phyloP scores from a whole-genome alignment of 139 green algal species.

The Mychonastes homosphaera region DNA sequence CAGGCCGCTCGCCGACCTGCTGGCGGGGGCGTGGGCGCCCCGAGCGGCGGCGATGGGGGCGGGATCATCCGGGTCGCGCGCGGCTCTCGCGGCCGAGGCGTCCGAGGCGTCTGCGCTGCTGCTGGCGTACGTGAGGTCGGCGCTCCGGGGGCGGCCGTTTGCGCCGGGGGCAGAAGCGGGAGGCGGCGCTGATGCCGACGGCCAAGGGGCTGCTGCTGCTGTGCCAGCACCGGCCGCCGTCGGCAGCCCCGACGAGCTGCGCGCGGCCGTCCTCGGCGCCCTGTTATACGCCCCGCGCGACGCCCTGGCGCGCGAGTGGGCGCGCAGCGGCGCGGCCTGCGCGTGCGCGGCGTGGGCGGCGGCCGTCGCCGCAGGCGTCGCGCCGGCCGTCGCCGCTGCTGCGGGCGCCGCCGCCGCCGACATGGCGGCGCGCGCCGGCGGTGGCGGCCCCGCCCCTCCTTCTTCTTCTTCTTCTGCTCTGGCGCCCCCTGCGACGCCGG shows the following conservation, averaged over 20 bases:
- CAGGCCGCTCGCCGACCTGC: slow-evolving; percentile 60
- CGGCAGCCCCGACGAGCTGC: too few relatives aligned
- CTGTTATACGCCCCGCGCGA: background rate
- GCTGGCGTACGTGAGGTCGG: slow-evolving; percentile 50
- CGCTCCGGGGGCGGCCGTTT: background rate
- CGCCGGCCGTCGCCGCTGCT: slow-evolving; percentile 20
- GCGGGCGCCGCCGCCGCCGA: background rate
- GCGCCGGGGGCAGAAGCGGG: too few relatives aligned
- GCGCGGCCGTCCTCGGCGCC: background rate
- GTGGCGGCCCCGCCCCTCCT: background rate
- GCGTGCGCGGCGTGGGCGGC: too few relatives aligned
- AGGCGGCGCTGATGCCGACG: too few relatives aligned
- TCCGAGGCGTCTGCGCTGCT: slow-evolving; percentile 36
- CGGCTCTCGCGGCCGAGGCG: too few relatives aligned
- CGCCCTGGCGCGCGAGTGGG: slow-evolving; percentile 12
- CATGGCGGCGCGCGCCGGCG: background rate
- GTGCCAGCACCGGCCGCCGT: background rate
- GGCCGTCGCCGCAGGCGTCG: too few relatives aligned
- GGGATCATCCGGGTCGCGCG: background rate
- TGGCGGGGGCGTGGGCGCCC: slow-evolving; percentile 12
- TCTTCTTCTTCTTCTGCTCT: background rate
- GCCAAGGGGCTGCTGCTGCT: too few relatives aligned
- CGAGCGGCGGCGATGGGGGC: slow-evolving; percentile 1
- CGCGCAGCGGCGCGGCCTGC: too few relatives aligned
- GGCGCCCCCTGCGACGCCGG: background rate